Evolutionary conservation across 352 stramenopile genomes (phyloP).

Genomic region (Pythium chondricola): DNA sequence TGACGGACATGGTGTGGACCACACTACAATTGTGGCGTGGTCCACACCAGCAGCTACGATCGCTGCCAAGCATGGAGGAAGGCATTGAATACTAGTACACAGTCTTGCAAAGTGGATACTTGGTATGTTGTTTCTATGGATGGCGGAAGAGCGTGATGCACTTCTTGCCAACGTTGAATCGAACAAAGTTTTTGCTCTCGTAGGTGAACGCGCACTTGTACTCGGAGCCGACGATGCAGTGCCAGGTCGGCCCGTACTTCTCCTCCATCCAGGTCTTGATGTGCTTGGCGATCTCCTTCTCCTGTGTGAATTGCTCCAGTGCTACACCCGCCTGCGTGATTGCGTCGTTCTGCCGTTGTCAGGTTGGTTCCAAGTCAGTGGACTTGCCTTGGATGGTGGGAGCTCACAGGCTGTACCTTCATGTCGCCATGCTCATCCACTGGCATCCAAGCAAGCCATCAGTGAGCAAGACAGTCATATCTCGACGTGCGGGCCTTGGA

Average conservation of each 20-base stretch:
- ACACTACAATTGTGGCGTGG: too few relatives aligned
- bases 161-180: slow-evolving; percentile 82
- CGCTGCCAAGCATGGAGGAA: too few relatives aligned
- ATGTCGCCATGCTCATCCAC: slow-evolving; percentile 83
- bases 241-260: slow-evolving; percentile 60
- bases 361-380: too few relatives aligned
- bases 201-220: slow-evolving; percentile 72
- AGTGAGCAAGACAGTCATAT: too few relatives aligned
- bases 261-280: slow-evolving; percentile 72
- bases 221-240: slow-evolving; percentile 74
- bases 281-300: slow-evolving; percentile 78
- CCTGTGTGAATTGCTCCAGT: slow-evolving; percentile 70
- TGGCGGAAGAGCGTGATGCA: slow-evolving; percentile 81
- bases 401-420: too few relatives aligned
- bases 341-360: slow-evolving; percentile 60
- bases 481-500: too few relatives aligned
- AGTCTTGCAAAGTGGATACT: too few relatives aligned
- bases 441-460: slow-evolving; percentile 16
- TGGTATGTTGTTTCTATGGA: slow-evolving; percentile 23
- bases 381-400: neutral
- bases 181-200: slow-evolving; percentile 83
- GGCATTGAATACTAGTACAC: too few relatives aligned
- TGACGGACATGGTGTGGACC: neutral
- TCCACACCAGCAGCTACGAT: too few relatives aligned
- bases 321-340: slow-evolving; percentile 55